Evolutionary conservation across 176 grass and related monocot genomes (phyloP).

Genomic region (Avena insularis): DNA sequence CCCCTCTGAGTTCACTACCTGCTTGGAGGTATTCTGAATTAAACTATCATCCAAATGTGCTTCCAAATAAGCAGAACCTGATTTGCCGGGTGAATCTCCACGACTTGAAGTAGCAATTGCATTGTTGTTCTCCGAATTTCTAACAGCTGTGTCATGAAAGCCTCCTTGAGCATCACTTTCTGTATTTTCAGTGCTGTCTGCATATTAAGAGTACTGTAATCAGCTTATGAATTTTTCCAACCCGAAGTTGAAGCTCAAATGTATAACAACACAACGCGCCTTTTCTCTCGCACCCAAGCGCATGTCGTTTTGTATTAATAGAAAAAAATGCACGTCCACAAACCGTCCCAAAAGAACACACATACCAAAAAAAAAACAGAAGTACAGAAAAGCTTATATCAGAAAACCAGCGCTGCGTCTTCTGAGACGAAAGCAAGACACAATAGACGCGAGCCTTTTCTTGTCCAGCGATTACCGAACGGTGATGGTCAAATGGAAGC

Average conservation of each 20-base stretch:
- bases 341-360: neutral
- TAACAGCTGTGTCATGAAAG: neutral
- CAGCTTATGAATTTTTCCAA: neutral
- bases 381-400: neutral
- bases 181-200: neutral
- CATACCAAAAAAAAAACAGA: neutral
- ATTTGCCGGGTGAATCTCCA: slow-evolving; percentile 9
- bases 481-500: neutral
- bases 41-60: neutral
- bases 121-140: neutral
- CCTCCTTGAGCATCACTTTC: slow-evolving; percentile 11
- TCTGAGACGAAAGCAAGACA: neutral
- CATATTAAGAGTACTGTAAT: neutral
- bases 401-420: neutral
- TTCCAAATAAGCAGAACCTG: neutral
- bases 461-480: neutral
- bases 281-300: neutral
- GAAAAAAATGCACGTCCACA: neutral
- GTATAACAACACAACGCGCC: neutral
- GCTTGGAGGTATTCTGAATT: slow-evolving; percentile 1
- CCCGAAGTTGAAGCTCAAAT: neutral
- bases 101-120: neutral
- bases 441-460: neutral
- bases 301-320: neutral
- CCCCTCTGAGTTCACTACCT: slow-evolving; percentile 7